Percentiles rank a stretch among this genome's conserved stretches.
Evolutionary conservation across 768 basidiomycete genomes (phyloP).

Genomic region (Porphyrellus cyaneotinctus): DNA sequence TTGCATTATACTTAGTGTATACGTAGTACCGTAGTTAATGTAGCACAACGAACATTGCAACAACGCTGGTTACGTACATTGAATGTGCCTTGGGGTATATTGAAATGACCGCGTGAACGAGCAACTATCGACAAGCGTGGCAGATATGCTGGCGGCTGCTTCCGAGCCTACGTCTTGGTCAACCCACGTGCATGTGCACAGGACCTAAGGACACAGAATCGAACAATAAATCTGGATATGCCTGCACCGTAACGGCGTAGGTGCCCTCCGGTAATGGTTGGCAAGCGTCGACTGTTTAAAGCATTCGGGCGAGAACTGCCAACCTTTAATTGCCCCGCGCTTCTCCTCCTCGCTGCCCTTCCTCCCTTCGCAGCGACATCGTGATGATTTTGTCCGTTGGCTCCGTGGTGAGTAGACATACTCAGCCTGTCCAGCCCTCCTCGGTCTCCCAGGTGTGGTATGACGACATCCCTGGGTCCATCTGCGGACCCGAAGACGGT

Average conservation of each 20-base stretch:
- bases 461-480: conserved; percentile 59
- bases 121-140: neutral
- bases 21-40: conserved; percentile 23
- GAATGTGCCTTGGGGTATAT: neutral
- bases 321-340: conserved; percentile 3
- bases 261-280: conserved; percentile 17
- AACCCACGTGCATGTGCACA: conserved; percentile 28
- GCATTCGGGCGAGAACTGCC: conserved; percentile 5
- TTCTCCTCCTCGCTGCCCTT: neutral
- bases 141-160: conserved; percentile 10
- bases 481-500: conserved; percentile 61
- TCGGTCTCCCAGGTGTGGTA: conserved; percentile 42
- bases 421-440: conserved; percentile 14
- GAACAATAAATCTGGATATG: conserved; percentile 22
- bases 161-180: conserved; percentile 5
- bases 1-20: conserved; percentile 16
- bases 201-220: conserved; percentile 18
- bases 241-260: conserved; percentile 18
- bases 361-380: neutral
- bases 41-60: conserved; percentile 14
- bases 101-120: conserved; percentile 29
- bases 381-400: conserved; percentile 19
- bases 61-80: conserved; percentile 12
- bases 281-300: conserved; percentile 32
- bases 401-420: conserved; percentile 11